Evolutionary conservation across 2,329 filamentous ascomycete species (phyloP).

Genomic region (Elsinoe necatrix): DNA sequence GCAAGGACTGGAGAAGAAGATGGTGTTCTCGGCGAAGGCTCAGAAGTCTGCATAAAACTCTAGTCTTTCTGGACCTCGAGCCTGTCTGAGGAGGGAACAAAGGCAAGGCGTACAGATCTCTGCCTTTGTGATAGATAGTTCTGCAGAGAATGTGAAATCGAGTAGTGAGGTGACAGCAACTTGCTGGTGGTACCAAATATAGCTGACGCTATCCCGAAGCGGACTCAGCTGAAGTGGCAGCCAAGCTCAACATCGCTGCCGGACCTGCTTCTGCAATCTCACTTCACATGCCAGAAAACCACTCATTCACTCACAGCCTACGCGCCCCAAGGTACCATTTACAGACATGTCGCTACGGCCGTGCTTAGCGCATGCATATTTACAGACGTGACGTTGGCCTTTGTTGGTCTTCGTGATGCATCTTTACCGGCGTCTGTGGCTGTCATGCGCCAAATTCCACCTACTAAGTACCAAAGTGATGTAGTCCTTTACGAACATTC

Average conservation of each 20-base stretch:
- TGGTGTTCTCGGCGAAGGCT: neutral
- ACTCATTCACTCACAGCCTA: neutral
- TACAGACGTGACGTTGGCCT: slow-evolving; percentile 5
- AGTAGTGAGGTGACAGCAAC: neutral
- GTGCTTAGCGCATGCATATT: slow-evolving; percentile 13
- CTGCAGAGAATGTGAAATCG: neutral
- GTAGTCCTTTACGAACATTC: neutral
- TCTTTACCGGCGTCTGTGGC: neutral
- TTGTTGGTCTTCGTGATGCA: neutral
- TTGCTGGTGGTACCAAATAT: neutral
- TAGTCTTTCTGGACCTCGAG: neutral
- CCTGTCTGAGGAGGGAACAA: neutral
- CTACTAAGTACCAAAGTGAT: neutral
- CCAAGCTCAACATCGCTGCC: neutral
- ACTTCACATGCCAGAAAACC: neutral
- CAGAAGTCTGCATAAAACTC: neutral
- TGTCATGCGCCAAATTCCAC: neutral
- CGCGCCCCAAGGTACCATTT: neutral
- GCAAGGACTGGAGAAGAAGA: neutral
- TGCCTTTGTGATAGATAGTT: neutral
- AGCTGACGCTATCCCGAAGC: neutral
- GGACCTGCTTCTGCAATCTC: neutral
- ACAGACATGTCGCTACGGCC: neutral
- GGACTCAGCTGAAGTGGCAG: slow-evolving; percentile 2
- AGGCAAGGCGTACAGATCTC: neutral